These are phyloP conservation scores for Penicillium sp. DNA, from an alignment of 2,329 filamentous ascomycete species.

Conservation along the genomic window DNA sequence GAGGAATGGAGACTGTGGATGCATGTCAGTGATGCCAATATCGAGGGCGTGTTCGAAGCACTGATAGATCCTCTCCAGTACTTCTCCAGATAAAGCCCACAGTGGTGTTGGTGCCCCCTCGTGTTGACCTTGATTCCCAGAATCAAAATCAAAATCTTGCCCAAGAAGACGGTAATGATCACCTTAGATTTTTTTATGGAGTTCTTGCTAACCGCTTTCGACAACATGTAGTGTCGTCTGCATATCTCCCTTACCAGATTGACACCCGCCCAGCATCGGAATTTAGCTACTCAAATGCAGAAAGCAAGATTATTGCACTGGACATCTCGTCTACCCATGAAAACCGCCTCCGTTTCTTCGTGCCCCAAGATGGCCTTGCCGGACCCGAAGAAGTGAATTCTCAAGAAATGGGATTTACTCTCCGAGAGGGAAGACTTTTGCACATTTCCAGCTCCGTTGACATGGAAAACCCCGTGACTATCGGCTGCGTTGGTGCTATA, in stretches of 20 bases:
- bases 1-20: constrained; percentile 69
- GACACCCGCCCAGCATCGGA: constrained; percentile 71
- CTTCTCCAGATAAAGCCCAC: constrained; percentile 64
- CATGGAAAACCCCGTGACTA: constrained; percentile 70
- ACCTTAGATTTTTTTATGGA: background rate
- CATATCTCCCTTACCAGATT: constrained; percentile 61
- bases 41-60: background rate
- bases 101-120: constrained; percentile 58
- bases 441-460: constrained; percentile 71
- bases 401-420: constrained; percentile 50
- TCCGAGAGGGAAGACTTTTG: constrained; percentile 64
- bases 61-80: constrained; percentile 46
- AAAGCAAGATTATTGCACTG: constrained; percentile 64
- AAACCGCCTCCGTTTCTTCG: constrained; percentile 58
- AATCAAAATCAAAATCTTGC: constrained; percentile 47
- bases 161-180: constrained; percentile 30
- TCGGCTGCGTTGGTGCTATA: constrained; percentile 86
- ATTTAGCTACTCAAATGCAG: constrained; percentile 69
- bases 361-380: constrained; percentile 58
- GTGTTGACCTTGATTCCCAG: constrained; percentile 50
- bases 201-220: background rate
- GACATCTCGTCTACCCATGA: constrained; percentile 52
- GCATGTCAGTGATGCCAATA: constrained; percentile 41
- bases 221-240: constrained; percentile 46
- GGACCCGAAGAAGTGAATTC: constrained; percentile 42